phyloP scores from a whole-genome alignment of 2,329 filamentous ascomycete genomes.

The Rhynchosporium agropyri region DNA sequence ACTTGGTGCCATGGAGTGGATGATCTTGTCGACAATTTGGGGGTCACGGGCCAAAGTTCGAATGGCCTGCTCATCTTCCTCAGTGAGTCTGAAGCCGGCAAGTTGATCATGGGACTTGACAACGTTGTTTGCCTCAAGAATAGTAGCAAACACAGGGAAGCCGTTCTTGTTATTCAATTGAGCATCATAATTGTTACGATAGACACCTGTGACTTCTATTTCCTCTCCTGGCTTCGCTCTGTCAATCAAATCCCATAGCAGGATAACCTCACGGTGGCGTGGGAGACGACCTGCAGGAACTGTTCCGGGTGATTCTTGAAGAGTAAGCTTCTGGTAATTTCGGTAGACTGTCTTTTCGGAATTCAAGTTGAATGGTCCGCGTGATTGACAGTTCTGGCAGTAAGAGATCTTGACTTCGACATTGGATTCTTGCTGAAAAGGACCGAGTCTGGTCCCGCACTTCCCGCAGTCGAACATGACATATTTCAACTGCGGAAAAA shows the following conservation, averaged over 20 bases:
- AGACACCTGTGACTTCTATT: slow-evolving; percentile 94
- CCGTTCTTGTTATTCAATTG: slow-evolving; percentile 98
- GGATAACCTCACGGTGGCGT: slow-evolving; percentile 88
- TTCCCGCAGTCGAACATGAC: slow-evolving; percentile 98
- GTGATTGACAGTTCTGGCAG: slow-evolving; percentile 94
- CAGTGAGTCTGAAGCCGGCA: slow-evolving; percentile 91
- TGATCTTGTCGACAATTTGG: slow-evolving; percentile 88
- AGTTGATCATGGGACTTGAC: slow-evolving; percentile 97
- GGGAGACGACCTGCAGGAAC: slow-evolving; percentile 94
- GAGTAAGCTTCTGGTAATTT: slow-evolving; percentile 96
- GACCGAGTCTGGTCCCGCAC: slow-evolving; percentile 87
- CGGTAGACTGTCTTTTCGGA: slow-evolving; percentile 98
- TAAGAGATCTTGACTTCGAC: slow-evolving; percentile 95
- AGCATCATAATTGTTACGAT: slow-evolving; percentile 97
- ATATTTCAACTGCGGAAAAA: slow-evolving; percentile 97
- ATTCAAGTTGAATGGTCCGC: slow-evolving; percentile 92
- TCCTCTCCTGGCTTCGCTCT: slow-evolving; percentile 96
- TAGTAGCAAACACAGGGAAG: slow-evolving; percentile 97
- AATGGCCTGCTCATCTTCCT: slow-evolving; percentile 92
- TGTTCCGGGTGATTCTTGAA: slow-evolving; percentile 96
- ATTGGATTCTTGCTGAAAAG: slow-evolving; percentile 96
- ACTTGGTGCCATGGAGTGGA: slow-evolving; percentile 91
- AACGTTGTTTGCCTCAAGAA: slow-evolving; percentile 95
- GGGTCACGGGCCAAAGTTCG: slow-evolving; percentile 86
- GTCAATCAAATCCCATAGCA: slow-evolving; percentile 97